A percentile compares a stretch with the other conserved stretches of the same genome.
phyloP scores from a whole-genome alignment of 2,329 filamentous ascomycete species.

The Claviceps sp. region DNA sequence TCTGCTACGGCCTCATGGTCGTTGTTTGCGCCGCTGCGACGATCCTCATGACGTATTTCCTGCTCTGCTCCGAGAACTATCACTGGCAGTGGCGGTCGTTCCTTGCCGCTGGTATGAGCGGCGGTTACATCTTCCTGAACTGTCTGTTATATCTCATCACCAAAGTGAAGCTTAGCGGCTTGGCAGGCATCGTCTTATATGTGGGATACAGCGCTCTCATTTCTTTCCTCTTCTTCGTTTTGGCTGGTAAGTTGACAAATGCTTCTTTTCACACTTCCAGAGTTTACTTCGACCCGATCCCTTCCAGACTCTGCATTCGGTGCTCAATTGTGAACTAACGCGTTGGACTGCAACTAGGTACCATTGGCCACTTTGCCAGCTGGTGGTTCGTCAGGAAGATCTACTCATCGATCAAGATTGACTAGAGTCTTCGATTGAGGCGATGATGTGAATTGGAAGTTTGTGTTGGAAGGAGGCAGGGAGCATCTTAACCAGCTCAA shows the following conservation, averaged over 20 bases:
- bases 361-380: constrained; percentile 89
- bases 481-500: background rate
- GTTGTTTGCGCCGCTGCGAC: constrained; percentile 88
- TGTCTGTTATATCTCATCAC: constrained; percentile 84
- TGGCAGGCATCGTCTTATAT: constrained; percentile 82
- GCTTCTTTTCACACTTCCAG: constrained; percentile 8
- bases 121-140: constrained; percentile 83
- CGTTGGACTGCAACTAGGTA: constrained; percentile 40
- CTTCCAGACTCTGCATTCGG: constrained; percentile 49
- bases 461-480: background rate
- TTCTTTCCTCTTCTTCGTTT: constrained; percentile 81
- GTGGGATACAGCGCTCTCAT: constrained; percentile 84
- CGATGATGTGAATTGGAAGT: background rate
- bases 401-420: constrained; percentile 96
- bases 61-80: constrained; percentile 93
- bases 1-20: constrained; percentile 96
- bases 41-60: constrained; percentile 87
- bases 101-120: constrained; percentile 78
- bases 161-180: constrained; percentile 70
- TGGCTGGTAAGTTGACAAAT: constrained; percentile 58
- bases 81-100: constrained; percentile 98
- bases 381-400: constrained; percentile 93
- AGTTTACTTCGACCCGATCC: too few relatives aligned
- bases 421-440: constrained; percentile 35
- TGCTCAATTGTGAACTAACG: constrained; percentile 29